phyloP scores from a whole-genome alignment of 2,329 filamentous ascomycete species.

The Lecanicillium sp. region DNA sequence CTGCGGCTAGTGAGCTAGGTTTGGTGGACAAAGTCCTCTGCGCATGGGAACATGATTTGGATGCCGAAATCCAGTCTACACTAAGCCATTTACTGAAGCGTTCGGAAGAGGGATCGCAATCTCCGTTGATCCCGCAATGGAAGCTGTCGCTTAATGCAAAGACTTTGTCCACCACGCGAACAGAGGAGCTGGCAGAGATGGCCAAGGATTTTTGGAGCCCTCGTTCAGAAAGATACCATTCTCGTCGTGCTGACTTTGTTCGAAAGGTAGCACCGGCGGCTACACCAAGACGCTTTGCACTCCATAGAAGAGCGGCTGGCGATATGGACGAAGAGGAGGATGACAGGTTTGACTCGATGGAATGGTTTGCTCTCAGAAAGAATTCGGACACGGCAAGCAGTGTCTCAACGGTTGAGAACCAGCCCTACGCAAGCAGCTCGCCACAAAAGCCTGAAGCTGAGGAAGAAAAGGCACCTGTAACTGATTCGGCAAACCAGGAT shows the following conservation, averaged over 20 bases:
- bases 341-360: slow-evolving; percentile 24
- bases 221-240: slow-evolving; percentile 27
- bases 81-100: too few relatives aligned
- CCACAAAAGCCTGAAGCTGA: slow-evolving; percentile 1
- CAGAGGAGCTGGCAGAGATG: slow-evolving; percentile 31
- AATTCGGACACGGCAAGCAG: background rate
- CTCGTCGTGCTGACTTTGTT: slow-evolving; percentile 29
- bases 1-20: slow-evolving; percentile 27
- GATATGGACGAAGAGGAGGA: slow-evolving; percentile 27
- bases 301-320: slow-evolving; percentile 21
- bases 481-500: background rate
- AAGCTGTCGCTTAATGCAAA: slow-evolving; percentile 26
- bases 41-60: slow-evolving; percentile 21
- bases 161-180: slow-evolving; percentile 23
- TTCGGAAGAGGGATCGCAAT: too few relatives aligned
- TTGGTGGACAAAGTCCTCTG: slow-evolving; percentile 31
- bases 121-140: slow-evolving; percentile 19
- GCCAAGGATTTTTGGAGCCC: slow-evolving; percentile 33
- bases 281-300: slow-evolving; percentile 31
- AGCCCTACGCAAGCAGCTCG: background rate
- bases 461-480: slow-evolving; percentile 1
- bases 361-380: slow-evolving; percentile 10
- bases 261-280: slow-evolving; percentile 27
- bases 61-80: slow-evolving; percentile 26
- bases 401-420: too few relatives aligned